phyloP scores from a whole-genome alignment of 345 rosid genomes.

The Gossypium sturtianum region DNA sequence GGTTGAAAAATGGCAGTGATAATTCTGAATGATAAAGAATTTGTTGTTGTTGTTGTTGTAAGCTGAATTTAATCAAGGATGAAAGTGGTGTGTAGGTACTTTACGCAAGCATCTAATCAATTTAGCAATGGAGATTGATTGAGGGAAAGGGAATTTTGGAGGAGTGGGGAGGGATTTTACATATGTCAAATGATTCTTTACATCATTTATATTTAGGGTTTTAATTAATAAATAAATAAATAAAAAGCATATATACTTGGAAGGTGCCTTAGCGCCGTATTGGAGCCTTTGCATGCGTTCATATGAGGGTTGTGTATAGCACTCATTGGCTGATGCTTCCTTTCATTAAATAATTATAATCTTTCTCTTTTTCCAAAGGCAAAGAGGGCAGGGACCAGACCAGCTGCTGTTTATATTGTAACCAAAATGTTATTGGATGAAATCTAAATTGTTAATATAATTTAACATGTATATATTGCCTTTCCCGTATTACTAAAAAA shows the following conservation, averaged over 20 bases:
- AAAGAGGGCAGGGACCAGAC: slow-evolving; percentile 21
- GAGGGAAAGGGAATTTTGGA: neutral
- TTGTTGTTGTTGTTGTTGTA: no score
- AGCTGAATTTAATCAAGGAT: no score
- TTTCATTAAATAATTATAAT: neutral
- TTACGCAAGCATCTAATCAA: slow-evolving; percentile 25
- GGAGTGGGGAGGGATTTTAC: neutral
- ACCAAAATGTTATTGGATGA: neutral
- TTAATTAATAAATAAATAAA: neutral
- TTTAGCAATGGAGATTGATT: neutral
- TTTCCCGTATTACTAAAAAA: neutral
- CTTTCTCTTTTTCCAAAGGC: slow-evolving; percentile 29
- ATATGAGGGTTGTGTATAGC: slow-evolving; percentile 13
- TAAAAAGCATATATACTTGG: slow-evolving; percentile 51
- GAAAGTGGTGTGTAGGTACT: neutral
- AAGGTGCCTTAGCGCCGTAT: slow-evolving; percentile 34
- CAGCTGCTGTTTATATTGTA: neutral
- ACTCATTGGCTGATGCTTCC: slow-evolving; percentile 18
- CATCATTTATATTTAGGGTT: neutral
- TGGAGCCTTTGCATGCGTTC: slow-evolving; percentile 26
- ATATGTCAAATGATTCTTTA: slow-evolving; percentile 35
- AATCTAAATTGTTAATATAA: neutral
- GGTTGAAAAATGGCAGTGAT: no score
- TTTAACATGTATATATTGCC: neutral
- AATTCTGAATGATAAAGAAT: no score